Conservation (phyloP, 2,329 filamentous ascomycete species). For the Aphanocladium album region DNA sequence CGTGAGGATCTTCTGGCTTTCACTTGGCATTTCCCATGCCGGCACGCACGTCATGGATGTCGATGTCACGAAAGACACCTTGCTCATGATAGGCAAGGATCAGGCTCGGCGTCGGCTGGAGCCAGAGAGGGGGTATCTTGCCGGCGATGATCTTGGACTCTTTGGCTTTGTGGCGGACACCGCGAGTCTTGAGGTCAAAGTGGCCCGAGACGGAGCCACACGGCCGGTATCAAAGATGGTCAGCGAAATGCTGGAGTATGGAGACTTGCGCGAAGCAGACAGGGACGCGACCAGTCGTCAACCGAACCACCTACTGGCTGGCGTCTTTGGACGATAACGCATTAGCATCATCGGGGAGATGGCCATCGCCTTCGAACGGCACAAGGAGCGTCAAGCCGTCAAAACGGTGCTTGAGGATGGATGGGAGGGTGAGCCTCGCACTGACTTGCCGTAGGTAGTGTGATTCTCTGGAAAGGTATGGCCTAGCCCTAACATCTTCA, state of each 20-base stretch:
- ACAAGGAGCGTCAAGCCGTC: conserved; percentile 40
- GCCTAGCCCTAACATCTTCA: conserved; percentile 54
- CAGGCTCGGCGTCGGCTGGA: conserved; percentile 29
- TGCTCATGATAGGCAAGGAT: conserved; percentile 30
- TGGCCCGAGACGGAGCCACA: conserved; percentile 21
- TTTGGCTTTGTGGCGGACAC: conserved; percentile 13
- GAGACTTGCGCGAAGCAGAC: background rate
- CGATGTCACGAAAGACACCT: conserved; percentile 29
- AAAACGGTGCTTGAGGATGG: conserved; percentile 55
- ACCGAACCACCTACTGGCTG: background rate
- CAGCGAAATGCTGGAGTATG: conserved; percentile 11
- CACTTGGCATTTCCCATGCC: conserved; percentile 28
- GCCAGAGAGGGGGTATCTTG: conserved; percentile 34
- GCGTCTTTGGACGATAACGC: background rate
- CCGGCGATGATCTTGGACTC: conserved; percentile 23
- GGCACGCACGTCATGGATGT: conserved; percentile 23
- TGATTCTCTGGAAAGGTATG: conserved; percentile 63
- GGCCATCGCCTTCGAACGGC: conserved; percentile 56
- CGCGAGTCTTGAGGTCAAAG: conserved; percentile 38
- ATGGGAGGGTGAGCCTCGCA: conserved; percentile 53
- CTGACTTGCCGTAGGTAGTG: conserved; percentile 55
- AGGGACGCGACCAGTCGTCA: background rate
- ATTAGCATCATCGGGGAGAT: conserved; percentile 24
- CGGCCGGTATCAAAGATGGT: conserved; percentile 16
- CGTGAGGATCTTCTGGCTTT: conserved; percentile 21